Percentiles rank a stretch among this genome's conserved stretches.
phyloP scores from a whole-genome alignment of 257 asterid species.

The Eucommia ulmoides region DNA sequence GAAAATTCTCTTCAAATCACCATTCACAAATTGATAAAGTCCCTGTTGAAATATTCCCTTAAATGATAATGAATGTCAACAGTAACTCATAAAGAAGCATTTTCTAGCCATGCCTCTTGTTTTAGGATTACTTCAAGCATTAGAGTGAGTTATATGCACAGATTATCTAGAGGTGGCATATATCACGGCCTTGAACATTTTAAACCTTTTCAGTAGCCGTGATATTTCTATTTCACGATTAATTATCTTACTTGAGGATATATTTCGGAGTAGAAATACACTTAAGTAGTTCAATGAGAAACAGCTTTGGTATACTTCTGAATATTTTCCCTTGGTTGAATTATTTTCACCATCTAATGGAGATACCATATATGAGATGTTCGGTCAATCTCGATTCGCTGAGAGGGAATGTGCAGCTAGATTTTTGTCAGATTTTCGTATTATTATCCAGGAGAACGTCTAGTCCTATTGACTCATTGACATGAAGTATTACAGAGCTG shows the following conservation, averaged over 20 bases:
- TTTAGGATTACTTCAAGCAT: too few species aligned
- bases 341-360: neutral
- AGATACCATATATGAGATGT: neutral
- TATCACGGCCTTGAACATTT: too few species aligned
- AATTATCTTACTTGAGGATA: neutral
- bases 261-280: neutral
- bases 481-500: neutral
- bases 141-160: too few species aligned
- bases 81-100: too few species aligned
- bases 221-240: neutral
- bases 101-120: too few species aligned
- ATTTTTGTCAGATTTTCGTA: neutral
- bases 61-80: too few species aligned
- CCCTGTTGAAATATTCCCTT: too few species aligned
- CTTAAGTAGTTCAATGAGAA: neutral
- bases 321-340: neutral
- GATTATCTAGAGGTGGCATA: too few species aligned
- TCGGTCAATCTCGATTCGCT: neutral
- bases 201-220: neutral
- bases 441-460: neutral
- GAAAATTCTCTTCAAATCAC: too few species aligned
- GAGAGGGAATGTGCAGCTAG: slow-evolving; percentile 5
- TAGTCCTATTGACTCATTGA: neutral
- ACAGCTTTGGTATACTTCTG: neutral
- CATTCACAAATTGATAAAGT: too few species aligned